Conservation (phyloP, 2,329 filamentous ascomycete genomes). For the Raffaelea albimanens region DNA sequence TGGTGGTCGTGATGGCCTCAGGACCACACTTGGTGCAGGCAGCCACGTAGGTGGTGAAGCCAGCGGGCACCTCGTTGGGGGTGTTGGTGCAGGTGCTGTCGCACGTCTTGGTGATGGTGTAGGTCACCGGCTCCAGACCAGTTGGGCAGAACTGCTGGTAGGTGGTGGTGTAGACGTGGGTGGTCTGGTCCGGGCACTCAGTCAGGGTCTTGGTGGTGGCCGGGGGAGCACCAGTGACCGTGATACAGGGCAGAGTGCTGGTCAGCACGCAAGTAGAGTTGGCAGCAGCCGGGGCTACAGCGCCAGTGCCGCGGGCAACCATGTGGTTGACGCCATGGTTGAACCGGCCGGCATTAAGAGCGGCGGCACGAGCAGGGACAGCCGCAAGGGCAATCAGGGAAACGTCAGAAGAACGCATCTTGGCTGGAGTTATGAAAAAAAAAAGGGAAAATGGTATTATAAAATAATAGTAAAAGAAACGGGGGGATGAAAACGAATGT, state of each 20-base stretch:
- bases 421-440: not conserved
- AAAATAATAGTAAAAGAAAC: not conserved
- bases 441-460: not conserved
- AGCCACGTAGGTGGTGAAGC: constrained; percentile 11
- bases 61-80: constrained; percentile 5
- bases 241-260: constrained; percentile 9
- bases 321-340: not conserved
- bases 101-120: constrained; percentile 15
- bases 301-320: not conserved
- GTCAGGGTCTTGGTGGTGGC: not conserved
- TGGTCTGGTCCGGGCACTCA: constrained; percentile 4
- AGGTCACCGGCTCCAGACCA: constrained; percentile 9
- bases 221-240: constrained; percentile 1
- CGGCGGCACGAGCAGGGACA: not conserved
- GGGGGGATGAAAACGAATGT: not conserved
- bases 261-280: constrained; percentile 6
- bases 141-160: constrained; percentile 9
- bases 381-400: not conserved
- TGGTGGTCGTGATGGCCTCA: constrained; percentile 7
- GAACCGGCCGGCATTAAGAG: not conserved
- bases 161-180: constrained; percentile 9
- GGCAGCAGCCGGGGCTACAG: not conserved
- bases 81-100: constrained; percentile 6
- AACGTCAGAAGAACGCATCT: not conserved
- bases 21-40: constrained; percentile 10